A percentile compares a stretch with the other conserved stretches of the same genome.
Conservation (phyloP, 1,284 basidiomycete genomes). For the Anthracocystis walkeri region DNA sequence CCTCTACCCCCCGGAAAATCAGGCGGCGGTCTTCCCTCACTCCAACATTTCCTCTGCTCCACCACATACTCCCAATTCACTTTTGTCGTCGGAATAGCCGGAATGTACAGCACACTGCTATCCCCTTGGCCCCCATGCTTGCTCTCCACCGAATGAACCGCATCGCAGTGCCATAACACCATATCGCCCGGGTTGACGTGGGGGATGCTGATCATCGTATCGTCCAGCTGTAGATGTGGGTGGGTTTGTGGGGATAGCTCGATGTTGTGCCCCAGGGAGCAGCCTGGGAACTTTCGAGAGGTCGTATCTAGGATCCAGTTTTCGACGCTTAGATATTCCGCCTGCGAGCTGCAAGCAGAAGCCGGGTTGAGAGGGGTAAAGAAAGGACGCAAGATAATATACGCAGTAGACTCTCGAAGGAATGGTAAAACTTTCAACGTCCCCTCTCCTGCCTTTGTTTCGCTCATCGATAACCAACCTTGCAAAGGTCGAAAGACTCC, state of each 20-base stretch:
- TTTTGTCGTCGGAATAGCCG: constrained; percentile 78
- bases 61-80: constrained; percentile 77
- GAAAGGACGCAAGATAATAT: constrained; percentile 81
- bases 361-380: constrained; percentile 74
- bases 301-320: constrained; percentile 74
- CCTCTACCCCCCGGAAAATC: constrained; percentile 83
- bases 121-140: constrained; percentile 76
- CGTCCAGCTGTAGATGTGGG: constrained; percentile 77
- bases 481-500: constrained; percentile 83
- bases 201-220: constrained; percentile 77
- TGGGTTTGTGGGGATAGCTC: constrained; percentile 77
- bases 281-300: constrained; percentile 75
- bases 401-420: constrained; percentile 80
- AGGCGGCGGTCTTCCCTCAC: constrained; percentile 75
- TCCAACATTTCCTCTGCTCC: constrained; percentile 75
- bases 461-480: constrained; percentile 76
- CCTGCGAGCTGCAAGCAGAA: not conserved
- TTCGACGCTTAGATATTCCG: constrained; percentile 24
- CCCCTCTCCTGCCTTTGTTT: constrained; percentile 77
- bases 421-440: constrained; percentile 83
- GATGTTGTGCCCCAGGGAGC: constrained; percentile 75
- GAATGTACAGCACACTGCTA: constrained; percentile 83
- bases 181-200: constrained; percentile 80
- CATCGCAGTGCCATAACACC: constrained; percentile 85
- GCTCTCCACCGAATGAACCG: constrained; percentile 79